Evolutionary conservation across 257 asterid species (phyloP), one percentile per base, ranked within the genome.

Genomic region (Thymus quinquecostatus): DNA sequence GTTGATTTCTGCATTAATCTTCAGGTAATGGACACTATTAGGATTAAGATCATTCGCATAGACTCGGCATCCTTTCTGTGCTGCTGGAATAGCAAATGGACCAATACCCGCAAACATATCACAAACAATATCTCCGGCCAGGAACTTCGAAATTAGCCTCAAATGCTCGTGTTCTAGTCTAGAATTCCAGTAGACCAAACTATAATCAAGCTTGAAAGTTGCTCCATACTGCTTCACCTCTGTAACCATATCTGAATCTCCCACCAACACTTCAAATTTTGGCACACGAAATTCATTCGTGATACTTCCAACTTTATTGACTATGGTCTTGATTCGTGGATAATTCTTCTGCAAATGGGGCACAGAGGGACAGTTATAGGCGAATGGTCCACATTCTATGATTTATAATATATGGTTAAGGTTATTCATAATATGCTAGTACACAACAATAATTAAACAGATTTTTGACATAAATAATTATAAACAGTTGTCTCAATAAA

Each of bases 71-170:
- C 97, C 99, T 78, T 87, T 94, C 71, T 88, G 97, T 58, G 98
- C 95, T 13, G 99, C 99, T 51, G 99, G 97, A 82, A 94, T 88
- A 71, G 86, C 92, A 73, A 93, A 93, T 36, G 98, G 98, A 71
- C 98, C 98, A 75, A 91, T 86, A 66, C 96, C 98, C 8, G 98
- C 82, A 91, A 93, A 93, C 97, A 93, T 90, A 73, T 93, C 98
- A 64, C 96, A 93, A 58, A 93, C 71, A 45, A 81, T 75, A 76
- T 93, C 92, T 69, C 96, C 96, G 2, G 86, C 69, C 82, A 63
- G 82, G 84, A 93, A 93, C 75, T 83, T 72, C 0, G 97, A 89
- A 74, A 89, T 81, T 58, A 93, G 76, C 81, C 98, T 86, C 41
- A 87, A n/a, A 69, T 93, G 98, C 79, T 93, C 98, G 59, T 93